Percentiles rank a stretch among this genome's conserved stretches.
phyloP scores from a whole-genome alignment of 2,329 filamentous ascomycete species.

The Alternaria panax region DNA sequence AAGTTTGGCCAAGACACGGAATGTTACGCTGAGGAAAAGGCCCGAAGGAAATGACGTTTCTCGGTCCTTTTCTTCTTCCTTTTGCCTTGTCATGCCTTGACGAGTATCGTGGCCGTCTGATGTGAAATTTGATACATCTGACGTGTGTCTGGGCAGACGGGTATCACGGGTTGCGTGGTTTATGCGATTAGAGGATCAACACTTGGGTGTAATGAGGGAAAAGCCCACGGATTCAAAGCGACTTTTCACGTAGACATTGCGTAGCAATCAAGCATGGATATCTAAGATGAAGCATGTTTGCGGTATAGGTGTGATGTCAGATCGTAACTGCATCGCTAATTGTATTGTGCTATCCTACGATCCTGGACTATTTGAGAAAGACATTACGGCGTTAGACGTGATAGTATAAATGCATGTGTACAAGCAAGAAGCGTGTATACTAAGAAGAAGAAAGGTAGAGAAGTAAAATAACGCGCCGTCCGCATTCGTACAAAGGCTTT shows the following conservation, averaged over 20 bases:
- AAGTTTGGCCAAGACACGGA: not conserved
- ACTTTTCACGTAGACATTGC: not conserved
- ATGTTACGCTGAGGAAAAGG: not conserved
- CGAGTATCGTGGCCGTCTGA: not conserved
- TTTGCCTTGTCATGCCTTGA: not conserved
- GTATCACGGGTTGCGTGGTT: not conserved
- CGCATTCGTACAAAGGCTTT: not conserved
- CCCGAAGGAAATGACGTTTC: not conserved
- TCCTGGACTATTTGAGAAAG: not conserved
- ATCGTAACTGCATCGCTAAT: not conserved
- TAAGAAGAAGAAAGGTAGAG: not conserved
- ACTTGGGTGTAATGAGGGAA: not conserved
- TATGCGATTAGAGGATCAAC: not conserved
- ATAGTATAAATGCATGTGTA: not conserved
- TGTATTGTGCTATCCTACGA: not conserved
- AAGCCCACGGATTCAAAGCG: not conserved
- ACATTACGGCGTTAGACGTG: not conserved
- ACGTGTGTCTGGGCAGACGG: slow-evolving; percentile 1
- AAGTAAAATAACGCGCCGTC: not conserved
- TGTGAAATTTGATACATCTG: not conserved
- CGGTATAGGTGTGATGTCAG: not conserved
- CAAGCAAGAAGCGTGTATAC: not conserved
- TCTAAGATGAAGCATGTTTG: not conserved
- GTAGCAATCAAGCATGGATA: not conserved
- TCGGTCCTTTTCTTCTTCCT: not conserved